phyloP scores from a whole-genome alignment of 2,329 filamentous ascomycete genomes.

The Hypocreales sp. region DNA sequence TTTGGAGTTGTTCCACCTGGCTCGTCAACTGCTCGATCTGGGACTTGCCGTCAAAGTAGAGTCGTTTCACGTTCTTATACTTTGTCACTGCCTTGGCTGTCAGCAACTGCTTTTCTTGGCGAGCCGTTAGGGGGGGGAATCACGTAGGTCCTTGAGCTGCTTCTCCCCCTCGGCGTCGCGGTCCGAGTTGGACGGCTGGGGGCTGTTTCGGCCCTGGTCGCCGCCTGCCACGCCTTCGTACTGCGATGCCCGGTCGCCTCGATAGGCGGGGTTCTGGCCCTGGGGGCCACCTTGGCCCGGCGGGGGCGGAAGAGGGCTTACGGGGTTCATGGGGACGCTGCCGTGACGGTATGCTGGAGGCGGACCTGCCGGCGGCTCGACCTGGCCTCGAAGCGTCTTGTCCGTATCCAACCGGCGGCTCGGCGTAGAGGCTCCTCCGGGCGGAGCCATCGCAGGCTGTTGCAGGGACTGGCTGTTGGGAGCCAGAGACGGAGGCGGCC shows the following conservation, averaged over 20 bases:
- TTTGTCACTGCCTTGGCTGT: conserved; percentile 52
- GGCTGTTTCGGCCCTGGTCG: conserved; percentile 39
- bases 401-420: conserved; percentile 35
- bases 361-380: conserved; percentile 27
- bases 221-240: conserved; percentile 25
- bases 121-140: conserved; percentile 8
- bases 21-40: conserved; percentile 79
- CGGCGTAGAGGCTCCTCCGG: conserved; percentile 24
- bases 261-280: conserved; percentile 20
- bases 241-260: conserved; percentile 21
- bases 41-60: conserved; percentile 90
- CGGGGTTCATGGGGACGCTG: conserved; percentile 25
- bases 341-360: conserved; percentile 37
- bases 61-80: conserved; percentile 95
- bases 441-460: conserved; percentile 30
- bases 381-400: conserved; percentile 25
- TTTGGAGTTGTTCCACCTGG: conserved; percentile 88
- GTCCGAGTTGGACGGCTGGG: conserved; percentile 31
- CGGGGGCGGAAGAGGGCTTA: conserved; percentile 27
- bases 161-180: conserved; percentile 34
- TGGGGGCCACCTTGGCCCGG: conserved; percentile 8
- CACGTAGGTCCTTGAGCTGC: conserved; percentile 41
- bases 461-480: conserved; percentile 13
- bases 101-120: neutral
- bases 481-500: conserved; percentile 13